Evolutionary conservation across 2,329 filamentous ascomycete species (phyloP).

Genomic region (Periglandula ipomoeae): DNA sequence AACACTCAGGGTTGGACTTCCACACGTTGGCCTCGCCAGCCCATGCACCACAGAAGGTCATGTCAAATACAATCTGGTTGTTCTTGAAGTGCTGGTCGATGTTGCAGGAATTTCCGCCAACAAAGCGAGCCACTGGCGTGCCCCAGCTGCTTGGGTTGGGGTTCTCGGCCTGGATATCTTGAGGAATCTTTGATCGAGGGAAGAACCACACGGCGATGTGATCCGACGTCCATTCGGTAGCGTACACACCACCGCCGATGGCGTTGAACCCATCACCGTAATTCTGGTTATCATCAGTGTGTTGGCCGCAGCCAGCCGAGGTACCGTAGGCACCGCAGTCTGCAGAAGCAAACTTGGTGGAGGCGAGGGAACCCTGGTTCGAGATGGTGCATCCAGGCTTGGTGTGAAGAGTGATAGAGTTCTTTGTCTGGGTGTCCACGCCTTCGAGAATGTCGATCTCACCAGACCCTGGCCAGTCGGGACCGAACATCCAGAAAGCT

Average conservation of each 20-base stretch:
- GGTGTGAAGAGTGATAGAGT: slow-evolving; percentile 62
- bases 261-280: slow-evolving; percentile 66
- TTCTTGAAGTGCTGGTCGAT: slow-evolving; percentile 60
- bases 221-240: slow-evolving; percentile 64
- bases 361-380: slow-evolving; percentile 36
- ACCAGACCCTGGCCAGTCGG: slow-evolving; percentile 59
- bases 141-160: slow-evolving; percentile 65
- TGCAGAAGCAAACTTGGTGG: slow-evolving; percentile 33
- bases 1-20: slow-evolving; percentile 47
- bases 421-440: slow-evolving; percentile 52
- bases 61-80: slow-evolving; percentile 73
- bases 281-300: slow-evolving; percentile 39
- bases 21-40: slow-evolving; percentile 56
- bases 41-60: slow-evolving; percentile 83
- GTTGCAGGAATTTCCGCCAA: slow-evolving; percentile 57
- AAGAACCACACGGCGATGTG: slow-evolving; percentile 80
- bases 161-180: slow-evolving; percentile 46
- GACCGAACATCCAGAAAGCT: slow-evolving; percentile 60
- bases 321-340: slow-evolving; percentile 49
- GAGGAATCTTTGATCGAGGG: slow-evolving; percentile 53
- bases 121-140: slow-evolving; percentile 58
- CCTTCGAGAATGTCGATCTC: slow-evolving; percentile 80
- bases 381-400: slow-evolving; percentile 47
- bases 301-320: slow-evolving; percentile 51
- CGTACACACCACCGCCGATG: slow-evolving; percentile 60